These are phyloP conservation scores for Lyophyllum semitale DNA, from an alignment of 768 basidiomycete species.

Conservation along the genomic window DNA sequence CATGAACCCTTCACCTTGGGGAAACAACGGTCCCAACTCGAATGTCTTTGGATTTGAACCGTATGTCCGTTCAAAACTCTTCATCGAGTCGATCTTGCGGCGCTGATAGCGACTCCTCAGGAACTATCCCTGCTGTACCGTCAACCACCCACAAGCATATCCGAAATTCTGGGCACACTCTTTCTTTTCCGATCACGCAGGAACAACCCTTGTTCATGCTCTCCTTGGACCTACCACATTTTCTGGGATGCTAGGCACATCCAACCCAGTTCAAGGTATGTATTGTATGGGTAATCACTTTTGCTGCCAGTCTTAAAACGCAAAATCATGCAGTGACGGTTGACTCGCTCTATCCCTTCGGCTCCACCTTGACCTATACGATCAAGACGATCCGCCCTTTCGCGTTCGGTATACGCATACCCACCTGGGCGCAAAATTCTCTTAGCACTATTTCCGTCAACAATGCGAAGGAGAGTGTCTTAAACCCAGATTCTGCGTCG, in stretches of 20 bases:
- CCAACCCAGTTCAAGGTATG: constrained; percentile 34
- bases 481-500: constrained; percentile 29
- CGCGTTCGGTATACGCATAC: constrained; percentile 39
- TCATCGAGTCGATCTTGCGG: neutral
- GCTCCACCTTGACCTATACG: constrained; percentile 35
- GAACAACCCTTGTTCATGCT: constrained; percentile 33
- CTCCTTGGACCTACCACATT: constrained; percentile 42
- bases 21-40: constrained; percentile 37
- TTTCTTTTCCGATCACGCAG: constrained; percentile 33
- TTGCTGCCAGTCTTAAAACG: neutral
- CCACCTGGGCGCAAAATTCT: constrained; percentile 37
- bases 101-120: constrained; percentile 13
- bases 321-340: constrained; percentile 27
- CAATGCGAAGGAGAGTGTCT: constrained; percentile 14
- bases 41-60: constrained; percentile 47
- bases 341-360: constrained; percentile 42
- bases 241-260: constrained; percentile 31
- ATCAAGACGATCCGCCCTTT: constrained; percentile 33
- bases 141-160: constrained; percentile 41
- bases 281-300: neutral
- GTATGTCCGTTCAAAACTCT: constrained; percentile 19
- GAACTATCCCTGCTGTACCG: constrained; percentile 46
- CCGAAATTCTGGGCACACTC: constrained; percentile 46
- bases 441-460: constrained; percentile 37
- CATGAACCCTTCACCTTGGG: constrained; percentile 40